Percentiles rank a stretch among this genome's conserved stretches.
phyloP scores from a whole-genome alignment of 306 rosid species.

The Aeschynomene evenia region DNA sequence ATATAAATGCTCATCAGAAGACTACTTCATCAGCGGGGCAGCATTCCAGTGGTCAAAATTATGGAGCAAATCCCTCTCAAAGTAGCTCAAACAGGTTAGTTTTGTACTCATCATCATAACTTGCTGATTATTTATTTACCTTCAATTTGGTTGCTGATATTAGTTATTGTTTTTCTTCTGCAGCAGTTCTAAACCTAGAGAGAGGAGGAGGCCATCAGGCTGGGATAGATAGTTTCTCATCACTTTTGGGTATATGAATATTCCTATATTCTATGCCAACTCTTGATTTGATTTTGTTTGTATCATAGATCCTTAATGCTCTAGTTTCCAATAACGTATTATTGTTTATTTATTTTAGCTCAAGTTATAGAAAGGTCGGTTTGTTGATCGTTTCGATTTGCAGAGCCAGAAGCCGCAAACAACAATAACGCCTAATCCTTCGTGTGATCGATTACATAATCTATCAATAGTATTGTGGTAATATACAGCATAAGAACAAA shows the following conservation, averaged over 20 bases:
- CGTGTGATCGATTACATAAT: neutral
- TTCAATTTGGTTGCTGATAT: constrained; percentile 36
- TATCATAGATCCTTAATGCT: constrained; percentile 34
- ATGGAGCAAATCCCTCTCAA: constrained; percentile 49
- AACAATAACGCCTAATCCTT: neutral
- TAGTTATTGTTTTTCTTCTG: constrained; percentile 27
- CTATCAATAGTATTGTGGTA: neutral
- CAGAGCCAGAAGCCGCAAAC: neutral
- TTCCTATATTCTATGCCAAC: constrained; percentile 23
- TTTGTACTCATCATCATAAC: constrained; percentile 16
- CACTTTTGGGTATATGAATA: constrained; percentile 24
- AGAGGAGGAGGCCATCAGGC: constrained; percentile 87
- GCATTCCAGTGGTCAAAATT: constrained; percentile 43
- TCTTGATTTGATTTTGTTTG: constrained; percentile 39
- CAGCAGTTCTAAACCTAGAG: constrained; percentile 74
- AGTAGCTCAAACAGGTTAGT: constrained; percentile 62
- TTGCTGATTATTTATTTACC: neutral
- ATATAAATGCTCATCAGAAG: constrained; percentile 36
- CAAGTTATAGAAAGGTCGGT: constrained; percentile 6
- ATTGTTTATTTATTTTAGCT: too few relatives aligned
- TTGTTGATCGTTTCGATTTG: neutral
- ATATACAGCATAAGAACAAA: neutral
- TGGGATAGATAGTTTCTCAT: constrained; percentile 71
- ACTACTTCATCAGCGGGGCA: constrained; percentile 39
- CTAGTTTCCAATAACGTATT: constrained; percentile 10